Percentiles rank a stretch among this genome's conserved stretches.
Conservation (phyloP, 2,329 filamentous ascomycete genomes). For the Microdochium trichocladiopsis region DNA sequence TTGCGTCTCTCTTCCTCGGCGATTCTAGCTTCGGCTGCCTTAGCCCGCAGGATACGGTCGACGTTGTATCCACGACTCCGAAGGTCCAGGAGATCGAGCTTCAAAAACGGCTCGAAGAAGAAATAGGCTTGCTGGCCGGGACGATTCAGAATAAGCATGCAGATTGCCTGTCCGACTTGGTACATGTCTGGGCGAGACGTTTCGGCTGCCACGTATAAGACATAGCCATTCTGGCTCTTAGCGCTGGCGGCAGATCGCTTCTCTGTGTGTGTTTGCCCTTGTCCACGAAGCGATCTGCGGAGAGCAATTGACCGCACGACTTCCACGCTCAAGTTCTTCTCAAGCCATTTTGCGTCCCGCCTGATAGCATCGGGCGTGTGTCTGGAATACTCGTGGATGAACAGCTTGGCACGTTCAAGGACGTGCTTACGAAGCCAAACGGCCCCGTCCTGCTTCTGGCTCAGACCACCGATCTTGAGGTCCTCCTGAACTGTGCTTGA, state of each 20-base stretch:
- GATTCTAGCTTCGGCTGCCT: constrained; percentile 80
- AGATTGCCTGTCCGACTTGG: constrained; percentile 83
- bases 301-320: constrained; percentile 74
- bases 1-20: constrained; percentile 76
- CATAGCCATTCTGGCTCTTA: constrained; percentile 45
- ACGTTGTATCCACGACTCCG: constrained; percentile 92
- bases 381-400: constrained; percentile 69
- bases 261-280: constrained; percentile 62
- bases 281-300: constrained; percentile 66
- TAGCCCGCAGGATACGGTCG: constrained; percentile 82
- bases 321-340: constrained; percentile 73
- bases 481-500: constrained; percentile 75
- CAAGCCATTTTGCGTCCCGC: constrained; percentile 85
- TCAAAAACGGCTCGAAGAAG: constrained; percentile 86
- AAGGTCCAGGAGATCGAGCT: constrained; percentile 73
- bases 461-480: constrained; percentile 60
- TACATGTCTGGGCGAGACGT: constrained; percentile 68
- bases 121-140: constrained; percentile 86
- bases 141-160: constrained; percentile 69
- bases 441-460: constrained; percentile 62
- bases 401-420: constrained; percentile 80
- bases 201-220: constrained; percentile 69
- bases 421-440: constrained; percentile 70
- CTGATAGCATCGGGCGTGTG: constrained; percentile 72
- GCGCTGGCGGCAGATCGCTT: constrained; percentile 67